These are phyloP conservation scores for Suhomyces choctaworum DNA, from an alignment of 1,139 yeast genomes.

Conservation along the genomic window DNA sequence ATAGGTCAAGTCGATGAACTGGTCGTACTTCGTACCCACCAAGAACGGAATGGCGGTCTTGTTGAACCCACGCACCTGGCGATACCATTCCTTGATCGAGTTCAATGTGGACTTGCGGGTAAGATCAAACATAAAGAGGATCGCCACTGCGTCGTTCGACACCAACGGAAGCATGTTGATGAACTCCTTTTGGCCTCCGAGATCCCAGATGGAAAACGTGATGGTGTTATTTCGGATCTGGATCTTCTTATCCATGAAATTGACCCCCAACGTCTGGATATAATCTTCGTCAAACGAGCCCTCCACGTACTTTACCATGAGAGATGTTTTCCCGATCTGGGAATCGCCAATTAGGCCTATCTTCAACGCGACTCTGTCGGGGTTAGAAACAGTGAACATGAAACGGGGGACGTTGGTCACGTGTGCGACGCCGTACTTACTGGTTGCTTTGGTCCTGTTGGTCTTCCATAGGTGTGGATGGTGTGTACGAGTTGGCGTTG, in stretches of 20 bases:
- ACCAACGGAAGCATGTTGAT: constrained; percentile 95
- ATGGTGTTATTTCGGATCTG: constrained; percentile 86
- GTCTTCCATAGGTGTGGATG: constrained; percentile 16
- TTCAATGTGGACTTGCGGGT: constrained; percentile 85
- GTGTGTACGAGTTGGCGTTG: not conserved
- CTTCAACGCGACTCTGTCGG: constrained; percentile 69
- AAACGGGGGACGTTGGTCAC: not conserved
- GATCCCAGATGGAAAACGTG: constrained; percentile 92
- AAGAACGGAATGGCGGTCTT: constrained; percentile 89
- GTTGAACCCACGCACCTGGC: constrained; percentile 90
- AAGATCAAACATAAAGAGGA: constrained; percentile 88
- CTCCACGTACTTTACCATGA: constrained; percentile 96
- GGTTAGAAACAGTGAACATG: constrained; percentile 6
- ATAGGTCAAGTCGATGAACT: constrained; percentile 75
- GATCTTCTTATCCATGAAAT: constrained; percentile 89
- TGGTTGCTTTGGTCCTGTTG: constrained; percentile 37
- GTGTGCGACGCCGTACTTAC: constrained; percentile 30
- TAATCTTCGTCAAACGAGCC: constrained; percentile 91
- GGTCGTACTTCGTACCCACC: constrained; percentile 92
- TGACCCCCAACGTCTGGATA: constrained; percentile 92
- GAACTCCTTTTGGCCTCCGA: constrained; percentile 96
- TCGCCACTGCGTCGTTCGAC: constrained; percentile 91
- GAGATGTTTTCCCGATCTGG: constrained; percentile 95
- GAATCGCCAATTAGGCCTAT: constrained; percentile 97
- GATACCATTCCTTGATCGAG: constrained; percentile 91